phyloP scores from a whole-genome alignment of 495 filamentous ascomycete species.

The Talaromyces trachyspermus region DNA sequence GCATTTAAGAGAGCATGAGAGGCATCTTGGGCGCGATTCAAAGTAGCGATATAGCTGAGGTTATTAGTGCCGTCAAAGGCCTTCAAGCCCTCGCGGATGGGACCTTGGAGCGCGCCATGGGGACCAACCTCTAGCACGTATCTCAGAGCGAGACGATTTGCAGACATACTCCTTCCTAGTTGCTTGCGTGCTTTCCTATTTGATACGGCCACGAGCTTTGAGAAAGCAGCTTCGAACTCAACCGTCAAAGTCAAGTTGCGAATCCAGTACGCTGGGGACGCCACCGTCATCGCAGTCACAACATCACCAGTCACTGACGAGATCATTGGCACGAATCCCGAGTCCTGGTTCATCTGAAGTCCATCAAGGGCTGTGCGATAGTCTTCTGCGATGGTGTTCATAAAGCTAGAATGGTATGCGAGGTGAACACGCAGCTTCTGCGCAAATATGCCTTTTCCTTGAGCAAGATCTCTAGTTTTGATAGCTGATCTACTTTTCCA shows the following conservation, averaged over 20 bases:
- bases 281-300: too few relatives aligned
- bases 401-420: slow-evolving; percentile 33
- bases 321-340: slow-evolving; percentile 30
- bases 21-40: neutral
- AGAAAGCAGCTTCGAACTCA: too few relatives aligned
- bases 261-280: too few relatives aligned
- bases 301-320: slow-evolving; percentile 28
- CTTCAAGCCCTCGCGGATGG: slow-evolving; percentile 26
- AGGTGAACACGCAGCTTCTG: slow-evolving; percentile 11
- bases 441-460: slow-evolving; percentile 19
- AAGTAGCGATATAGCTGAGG: neutral
- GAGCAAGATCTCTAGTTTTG: slow-evolving; percentile 13
- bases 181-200: neutral
- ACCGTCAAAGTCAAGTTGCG: too few relatives aligned
- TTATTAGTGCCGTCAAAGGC: neutral
- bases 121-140: slow-evolving; percentile 46
- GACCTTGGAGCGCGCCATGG: slow-evolving; percentile 48
- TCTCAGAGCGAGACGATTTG: slow-evolving; percentile 17
- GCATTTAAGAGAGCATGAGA: neutral
- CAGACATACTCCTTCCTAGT: neutral
- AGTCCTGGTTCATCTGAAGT: slow-evolving; percentile 40
- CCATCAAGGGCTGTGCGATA: slow-evolving; percentile 26
- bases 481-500: slow-evolving; percentile 24
- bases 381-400: slow-evolving; percentile 23
- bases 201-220: too few relatives aligned